Percentiles rank a stretch among this genome's conserved stretches.
These are phyloP conservation scores for Naganishia liquefaciens DNA, from an alignment of 1,284 basidiomycete species.

Conservation along the genomic window DNA sequence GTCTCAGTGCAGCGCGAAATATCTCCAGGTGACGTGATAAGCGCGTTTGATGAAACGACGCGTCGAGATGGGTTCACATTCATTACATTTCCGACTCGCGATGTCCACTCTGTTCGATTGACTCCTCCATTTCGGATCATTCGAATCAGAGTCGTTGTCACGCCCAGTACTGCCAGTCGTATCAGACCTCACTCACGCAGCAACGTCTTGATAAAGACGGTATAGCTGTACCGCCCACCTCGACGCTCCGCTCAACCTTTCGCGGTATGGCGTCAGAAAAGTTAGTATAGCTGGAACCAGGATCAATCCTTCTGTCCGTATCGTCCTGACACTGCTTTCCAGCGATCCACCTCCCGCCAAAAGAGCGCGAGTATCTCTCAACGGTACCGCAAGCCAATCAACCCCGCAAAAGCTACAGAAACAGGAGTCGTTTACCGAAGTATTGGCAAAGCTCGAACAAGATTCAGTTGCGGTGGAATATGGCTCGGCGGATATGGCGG, in stretches of 20 bases:
- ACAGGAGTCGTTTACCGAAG: slow-evolving; percentile 69
- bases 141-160: background rate
- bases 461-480: slow-evolving; percentile 57
- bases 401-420: slow-evolving; percentile 25
- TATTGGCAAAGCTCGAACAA: slow-evolving; percentile 72
- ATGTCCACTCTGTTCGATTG: too few species aligned
- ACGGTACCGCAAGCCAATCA: slow-evolving; percentile 1
- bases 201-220: too few species aligned
- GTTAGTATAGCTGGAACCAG: background rate
- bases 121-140: too few species aligned
- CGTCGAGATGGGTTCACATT: slow-evolving; percentile 5
- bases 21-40: background rate
- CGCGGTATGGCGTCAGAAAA: background rate
- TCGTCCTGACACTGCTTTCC: background rate
- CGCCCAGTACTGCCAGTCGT: background rate
- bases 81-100: background rate
- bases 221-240: too few species aligned
- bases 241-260: background rate
- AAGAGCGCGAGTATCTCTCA: slow-evolving; percentile 26
- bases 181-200: too few species aligned
- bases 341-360: slow-evolving; percentile 31
- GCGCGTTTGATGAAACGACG: slow-evolving; percentile 4
- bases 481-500: slow-evolving; percentile 44
- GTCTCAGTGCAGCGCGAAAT: too few species aligned
- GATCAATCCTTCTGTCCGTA: background rate